Evolutionary conservation across 2,329 filamentous ascomycete genomes (phyloP).

Genomic region (Colletotrichum cereale): DNA sequence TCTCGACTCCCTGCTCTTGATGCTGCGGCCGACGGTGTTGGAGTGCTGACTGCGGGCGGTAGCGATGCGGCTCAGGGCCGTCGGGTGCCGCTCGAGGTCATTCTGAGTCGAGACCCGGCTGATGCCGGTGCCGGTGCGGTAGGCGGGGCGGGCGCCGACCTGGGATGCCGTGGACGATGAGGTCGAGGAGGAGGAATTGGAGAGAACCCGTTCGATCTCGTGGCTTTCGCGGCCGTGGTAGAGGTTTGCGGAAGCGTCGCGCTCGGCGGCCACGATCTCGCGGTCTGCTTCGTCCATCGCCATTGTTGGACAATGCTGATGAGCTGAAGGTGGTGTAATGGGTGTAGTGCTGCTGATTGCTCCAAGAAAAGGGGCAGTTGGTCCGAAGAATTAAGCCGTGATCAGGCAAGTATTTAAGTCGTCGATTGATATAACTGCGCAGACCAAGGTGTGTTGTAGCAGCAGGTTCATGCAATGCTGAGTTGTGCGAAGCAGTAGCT

Average conservation of each 20-base stretch:
- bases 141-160: conserved; percentile 45
- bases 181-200: conserved; percentile 64
- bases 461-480: conserved; percentile 20
- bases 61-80: conserved; percentile 77
- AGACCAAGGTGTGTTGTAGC: not conserved
- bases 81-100: conserved; percentile 78
- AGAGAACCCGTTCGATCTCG: conserved; percentile 72
- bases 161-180: conserved; percentile 59
- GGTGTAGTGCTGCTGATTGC: not conserved
- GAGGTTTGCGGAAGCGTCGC: conserved; percentile 61
- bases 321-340: not conserved
- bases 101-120: conserved; percentile 73
- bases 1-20: conserved; percentile 62
- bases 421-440: not conserved
- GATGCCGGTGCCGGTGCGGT: conserved; percentile 60
- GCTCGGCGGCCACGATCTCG: conserved; percentile 66
- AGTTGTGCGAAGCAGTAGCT: conserved; percentile 17
- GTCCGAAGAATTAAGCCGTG: not conserved
- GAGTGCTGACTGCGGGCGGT: conserved; percentile 79
- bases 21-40: conserved; percentile 74
- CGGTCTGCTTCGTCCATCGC: conserved; percentile 66
- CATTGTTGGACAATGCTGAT: conserved; percentile 46
- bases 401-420: conserved; percentile 3
- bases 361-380: not conserved
- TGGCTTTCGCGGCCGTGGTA: conserved; percentile 58